phyloP scores from a whole-genome alignment of 306 rosid species.

The Castanea mollissima region DNA sequence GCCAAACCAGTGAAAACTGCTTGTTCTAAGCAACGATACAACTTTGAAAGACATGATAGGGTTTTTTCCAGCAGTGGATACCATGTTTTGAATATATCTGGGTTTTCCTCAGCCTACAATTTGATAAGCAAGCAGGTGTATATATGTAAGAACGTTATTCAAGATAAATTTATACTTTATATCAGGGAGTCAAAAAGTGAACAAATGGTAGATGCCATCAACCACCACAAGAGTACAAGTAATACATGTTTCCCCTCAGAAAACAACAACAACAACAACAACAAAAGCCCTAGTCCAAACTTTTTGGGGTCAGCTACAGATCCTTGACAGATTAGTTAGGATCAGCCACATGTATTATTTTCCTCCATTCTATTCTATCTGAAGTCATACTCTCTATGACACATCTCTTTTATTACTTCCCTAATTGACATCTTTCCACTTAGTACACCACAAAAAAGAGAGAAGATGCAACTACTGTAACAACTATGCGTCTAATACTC shows the following conservation, averaged over 20 bases:
- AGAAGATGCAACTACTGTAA: neutral
- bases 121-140: conserved; percentile 15
- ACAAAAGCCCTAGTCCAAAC: no score
- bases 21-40: conserved; percentile 88
- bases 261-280: no score
- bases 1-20: conserved; percentile 96
- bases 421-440: neutral
- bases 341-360: no score
- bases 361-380: no score
- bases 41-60: conserved; percentile 86
- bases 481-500: neutral
- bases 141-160: conserved; percentile 7
- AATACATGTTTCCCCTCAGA: neutral
- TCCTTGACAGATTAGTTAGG: no score
- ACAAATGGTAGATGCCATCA: conserved; percentile 12
- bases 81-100: conserved; percentile 73
- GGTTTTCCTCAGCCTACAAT: conserved; percentile 72
- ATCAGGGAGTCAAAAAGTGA: conserved; percentile 1
- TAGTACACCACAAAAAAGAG: neutral
- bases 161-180: conserved; percentile 7
- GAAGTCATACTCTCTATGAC: no score
- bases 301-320: no score
- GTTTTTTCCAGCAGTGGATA: conserved; percentile 97
- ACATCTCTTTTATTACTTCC: no score
- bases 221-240: conserved; percentile 13